Conservation (phyloP, 768 basidiomycete species). For the Brasilioporus rufonigricans region DNA sequence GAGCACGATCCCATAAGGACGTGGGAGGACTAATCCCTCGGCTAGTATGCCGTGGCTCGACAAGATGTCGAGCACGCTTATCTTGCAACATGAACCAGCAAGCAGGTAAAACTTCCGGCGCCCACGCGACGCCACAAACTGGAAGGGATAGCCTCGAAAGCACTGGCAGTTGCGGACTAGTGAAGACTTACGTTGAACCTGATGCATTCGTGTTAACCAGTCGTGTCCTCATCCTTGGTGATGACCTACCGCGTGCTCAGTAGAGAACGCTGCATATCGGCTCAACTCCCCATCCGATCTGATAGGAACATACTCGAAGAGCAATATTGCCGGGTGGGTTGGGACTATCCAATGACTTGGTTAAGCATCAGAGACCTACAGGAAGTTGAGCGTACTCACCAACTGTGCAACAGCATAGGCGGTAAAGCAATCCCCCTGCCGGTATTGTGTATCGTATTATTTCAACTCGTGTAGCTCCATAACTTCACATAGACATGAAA, state of each 20-base stretch:
- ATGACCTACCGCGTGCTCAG: neutral
- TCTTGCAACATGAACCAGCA: constrained; percentile 5
- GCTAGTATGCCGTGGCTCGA: constrained; percentile 8
- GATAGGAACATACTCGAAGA: neutral
- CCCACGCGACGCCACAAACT: neutral
- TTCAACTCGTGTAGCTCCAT: neutral
- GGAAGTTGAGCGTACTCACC: neutral
- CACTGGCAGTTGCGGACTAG: neutral
- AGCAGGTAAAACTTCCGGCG: neutral
- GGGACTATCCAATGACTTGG: neutral
- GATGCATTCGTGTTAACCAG: neutral
- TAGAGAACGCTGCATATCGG: neutral
- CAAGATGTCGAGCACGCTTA: constrained; percentile 1
- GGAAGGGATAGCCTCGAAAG: neutral
- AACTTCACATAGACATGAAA: too few species aligned
- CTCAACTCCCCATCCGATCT: neutral
- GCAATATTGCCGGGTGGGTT: neutral
- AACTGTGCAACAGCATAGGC: neutral
- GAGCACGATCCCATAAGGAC: constrained; percentile 20
- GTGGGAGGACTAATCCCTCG: constrained; percentile 18
- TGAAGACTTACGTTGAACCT: neutral
- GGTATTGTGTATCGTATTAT: too few species aligned
- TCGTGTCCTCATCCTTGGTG: neutral
- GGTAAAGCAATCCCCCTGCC: too few species aligned
- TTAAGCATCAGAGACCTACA: neutral